phyloP scores from a whole-genome alignment of 2,329 filamentous ascomycete genomes.

The Xylaria digitata region DNA sequence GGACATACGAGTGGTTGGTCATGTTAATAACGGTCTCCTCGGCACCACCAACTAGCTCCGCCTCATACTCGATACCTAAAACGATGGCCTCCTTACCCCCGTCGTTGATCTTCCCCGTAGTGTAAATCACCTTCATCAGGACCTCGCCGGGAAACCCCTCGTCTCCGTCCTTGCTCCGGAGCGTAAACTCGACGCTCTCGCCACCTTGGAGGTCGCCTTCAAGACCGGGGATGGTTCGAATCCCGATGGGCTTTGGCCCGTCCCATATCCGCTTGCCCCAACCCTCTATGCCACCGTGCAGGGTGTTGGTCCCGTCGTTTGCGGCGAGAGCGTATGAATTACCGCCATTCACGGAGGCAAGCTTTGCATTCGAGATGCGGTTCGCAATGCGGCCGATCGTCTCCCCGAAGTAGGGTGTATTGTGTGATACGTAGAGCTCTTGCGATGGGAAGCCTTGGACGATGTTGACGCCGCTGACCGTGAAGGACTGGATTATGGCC shows the following conservation, averaged over 20 bases:
- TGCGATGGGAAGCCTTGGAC: constrained; percentile 85
- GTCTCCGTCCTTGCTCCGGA: constrained; percentile 81
- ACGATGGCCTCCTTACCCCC: constrained; percentile 74
- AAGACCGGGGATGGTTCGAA: constrained; percentile 61
- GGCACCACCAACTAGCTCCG: constrained; percentile 78
- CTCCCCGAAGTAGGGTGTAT: constrained; percentile 86
- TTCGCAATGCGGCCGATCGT: constrained; percentile 91
- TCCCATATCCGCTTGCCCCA: constrained; percentile 86
- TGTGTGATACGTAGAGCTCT: constrained; percentile 79
- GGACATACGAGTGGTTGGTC: constrained; percentile 88
- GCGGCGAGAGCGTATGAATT: constrained; percentile 75
- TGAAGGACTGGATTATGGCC: constrained; percentile 84
- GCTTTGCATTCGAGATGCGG: constrained; percentile 77
- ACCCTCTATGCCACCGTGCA: constrained; percentile 78
- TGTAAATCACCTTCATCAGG: constrained; percentile 81
- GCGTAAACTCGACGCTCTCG: constrained; percentile 74
- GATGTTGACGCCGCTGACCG: constrained; percentile 82
- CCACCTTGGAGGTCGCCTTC: constrained; percentile 65
- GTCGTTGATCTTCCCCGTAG: constrained; percentile 73
- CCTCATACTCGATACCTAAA: constrained; percentile 90
- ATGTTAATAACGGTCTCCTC: constrained; percentile 94
- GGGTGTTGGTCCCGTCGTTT: constrained; percentile 82
- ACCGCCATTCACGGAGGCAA: constrained; percentile 76
- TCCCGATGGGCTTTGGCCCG: constrained; percentile 73
- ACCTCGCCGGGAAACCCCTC: constrained; percentile 92